These are phyloP conservation scores for Thymus mandschuricus DNA, from an alignment of 257 asterid species.

Conservation along the genomic window DNA sequence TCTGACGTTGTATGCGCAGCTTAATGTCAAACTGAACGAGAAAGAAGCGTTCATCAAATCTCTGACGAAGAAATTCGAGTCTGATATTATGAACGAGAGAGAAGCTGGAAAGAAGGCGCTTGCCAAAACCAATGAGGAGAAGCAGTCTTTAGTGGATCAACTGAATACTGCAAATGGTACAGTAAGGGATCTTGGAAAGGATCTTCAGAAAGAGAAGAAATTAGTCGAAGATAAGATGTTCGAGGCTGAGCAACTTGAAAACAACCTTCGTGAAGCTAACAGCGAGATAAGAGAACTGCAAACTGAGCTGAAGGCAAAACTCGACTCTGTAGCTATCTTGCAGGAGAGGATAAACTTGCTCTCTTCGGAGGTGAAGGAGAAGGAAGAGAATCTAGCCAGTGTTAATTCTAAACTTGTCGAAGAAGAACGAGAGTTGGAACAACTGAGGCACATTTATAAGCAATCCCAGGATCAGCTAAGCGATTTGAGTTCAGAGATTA, in stretches of 20 bases:
- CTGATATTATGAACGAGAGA: conserved; percentile 59
- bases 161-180: conserved; percentile 46
- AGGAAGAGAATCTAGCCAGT: too few species aligned
- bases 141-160: conserved; percentile 45
- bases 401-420: too few species aligned
- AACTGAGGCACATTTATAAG: conserved; percentile 44
- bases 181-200: conserved; percentile 51
- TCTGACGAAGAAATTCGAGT: conserved; percentile 52
- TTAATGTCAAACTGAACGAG: conserved; percentile 60
- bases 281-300: too few species aligned
- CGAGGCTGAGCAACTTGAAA: conserved; percentile 53
- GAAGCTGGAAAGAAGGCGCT: conserved; percentile 53
- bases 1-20: conserved; percentile 42
- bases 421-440: conserved; percentile 44
- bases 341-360: too few species aligned
- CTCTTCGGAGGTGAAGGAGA: too few species aligned
- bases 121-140: conserved; percentile 57
- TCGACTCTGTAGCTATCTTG: too few species aligned
- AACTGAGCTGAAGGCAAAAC: too few species aligned
- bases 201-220: conserved; percentile 56
- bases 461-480: conserved; percentile 52
- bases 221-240: conserved; percentile 44
- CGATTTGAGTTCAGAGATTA: conserved; percentile 48
- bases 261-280: conserved; percentile 39
- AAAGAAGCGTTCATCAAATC: conserved; percentile 51